Percentiles rank a stretch among this genome's conserved stretches.
Conservation (phyloP, 768 basidiomycete genomes). For the Trametes cubensis region DNA sequence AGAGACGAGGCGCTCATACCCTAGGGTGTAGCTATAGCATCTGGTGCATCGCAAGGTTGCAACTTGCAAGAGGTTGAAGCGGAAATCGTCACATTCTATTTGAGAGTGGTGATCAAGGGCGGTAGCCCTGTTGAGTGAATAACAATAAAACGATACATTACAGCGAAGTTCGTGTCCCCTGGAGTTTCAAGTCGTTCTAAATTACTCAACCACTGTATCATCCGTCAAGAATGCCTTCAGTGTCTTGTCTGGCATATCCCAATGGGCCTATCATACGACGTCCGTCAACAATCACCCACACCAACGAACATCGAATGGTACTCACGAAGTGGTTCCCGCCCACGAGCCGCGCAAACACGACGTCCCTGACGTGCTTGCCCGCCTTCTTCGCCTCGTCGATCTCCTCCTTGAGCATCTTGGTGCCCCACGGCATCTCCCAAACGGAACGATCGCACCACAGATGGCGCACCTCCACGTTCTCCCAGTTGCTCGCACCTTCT, state of each 20-base stretch:
- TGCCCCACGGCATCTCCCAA: constrained; percentile 17
- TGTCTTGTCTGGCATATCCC: constrained; percentile 10
- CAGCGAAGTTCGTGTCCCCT: too few species aligned
- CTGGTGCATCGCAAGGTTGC: too few species aligned
- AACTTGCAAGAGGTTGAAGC: too few species aligned
- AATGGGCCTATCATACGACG: not conserved
- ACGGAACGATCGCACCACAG: constrained; percentile 5
- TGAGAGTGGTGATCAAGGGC: too few species aligned
- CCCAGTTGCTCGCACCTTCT: not conserved
- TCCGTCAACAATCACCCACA: not conserved
- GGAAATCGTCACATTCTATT: too few species aligned
- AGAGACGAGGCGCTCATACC: too few species aligned
- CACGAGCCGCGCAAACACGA: constrained; percentile 4
- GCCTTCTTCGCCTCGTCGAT: constrained; percentile 9
- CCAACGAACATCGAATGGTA: not conserved
- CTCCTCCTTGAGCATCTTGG: constrained; percentile 1
- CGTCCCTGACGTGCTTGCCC: not conserved
- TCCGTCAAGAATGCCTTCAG: not conserved
- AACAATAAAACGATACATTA: not conserved
- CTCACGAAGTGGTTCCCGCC: constrained; percentile 22
- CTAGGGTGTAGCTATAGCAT: too few species aligned
- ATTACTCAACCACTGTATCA: not conserved
- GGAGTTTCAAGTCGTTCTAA: too few species aligned
- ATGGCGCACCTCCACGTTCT: not conserved
- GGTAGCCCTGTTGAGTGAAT: too few species aligned